Base-by-base conservation (phyloP, 257 asterid species). In the Datura wrightii region DNA sequence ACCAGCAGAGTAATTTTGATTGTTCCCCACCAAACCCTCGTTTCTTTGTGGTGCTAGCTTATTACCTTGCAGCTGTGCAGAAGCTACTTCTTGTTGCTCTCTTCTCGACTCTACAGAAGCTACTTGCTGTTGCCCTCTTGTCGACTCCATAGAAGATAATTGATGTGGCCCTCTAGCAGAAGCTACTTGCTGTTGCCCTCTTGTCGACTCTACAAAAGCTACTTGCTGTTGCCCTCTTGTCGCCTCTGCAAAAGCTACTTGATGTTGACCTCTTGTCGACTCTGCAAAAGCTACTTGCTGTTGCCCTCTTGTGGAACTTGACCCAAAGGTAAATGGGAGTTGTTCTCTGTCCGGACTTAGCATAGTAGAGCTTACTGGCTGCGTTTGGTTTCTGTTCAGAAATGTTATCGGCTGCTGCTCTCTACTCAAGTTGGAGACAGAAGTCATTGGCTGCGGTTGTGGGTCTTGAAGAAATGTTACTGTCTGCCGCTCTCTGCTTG, bases 321-420 rank as follows among this genome's bases (percentile, higher is more conserved):
- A 86, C 59, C 86, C 85, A 39, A 85, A 85, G 79, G 84, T 89
- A 86, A 91, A 86, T 34, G 65, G 87, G n/a, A 85, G 87, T 4
- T 89, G 87, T 69, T 81, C 93, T 6, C 90, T 87, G 83, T 82
- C 71, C 56, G 92, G 85, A 86, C 91, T 89, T 18, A 48, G 76
- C 39, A 39, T 86, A 13, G 86, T 84, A 67, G 90, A 90, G 62
- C 79, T 88, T 19, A 80, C 86, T 88, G 69, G 90, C 71, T 55
- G 88, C 81, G 85, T 88, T 59, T 82, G 87, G 54, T 67, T 62
- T 85, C 66, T 60, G 52, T 67, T 41, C 84, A 89, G 88, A 76
- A 39, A 78, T 86, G 24, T 85, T 87, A 60, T 91, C 59, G 87
- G 91, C 16, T 83, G 92, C 79, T 54, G 90, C 79, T 79, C 84